Evolutionary conservation across 164 flowering plant species (phyloP).

Genomic region (Aristolochia californica): DNA sequence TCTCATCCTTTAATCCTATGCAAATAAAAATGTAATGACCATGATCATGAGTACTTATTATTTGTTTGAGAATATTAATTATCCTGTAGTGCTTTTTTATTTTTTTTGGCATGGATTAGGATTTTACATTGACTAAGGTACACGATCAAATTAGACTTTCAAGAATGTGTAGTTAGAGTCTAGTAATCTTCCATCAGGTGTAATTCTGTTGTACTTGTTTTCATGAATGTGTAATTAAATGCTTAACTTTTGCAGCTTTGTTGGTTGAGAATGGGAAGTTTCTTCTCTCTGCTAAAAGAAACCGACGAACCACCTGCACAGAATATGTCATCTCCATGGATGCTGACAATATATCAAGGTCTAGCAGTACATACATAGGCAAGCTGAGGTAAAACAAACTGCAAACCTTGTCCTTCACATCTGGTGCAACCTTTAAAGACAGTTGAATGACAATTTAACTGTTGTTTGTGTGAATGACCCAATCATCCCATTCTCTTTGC

Average conservation of each 20-base stretch:
- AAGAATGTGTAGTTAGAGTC: too few species aligned
- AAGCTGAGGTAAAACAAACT: constrained; percentile 51
- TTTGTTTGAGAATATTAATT: too few species aligned
- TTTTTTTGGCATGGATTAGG: too few species aligned
- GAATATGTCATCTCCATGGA: constrained; percentile 85
- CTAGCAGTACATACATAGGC: constrained; percentile 81
- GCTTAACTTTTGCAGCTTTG: constrained; percentile 41
- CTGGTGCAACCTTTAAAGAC: background rate
- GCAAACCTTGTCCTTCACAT: background rate
- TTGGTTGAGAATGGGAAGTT: constrained; percentile 90
- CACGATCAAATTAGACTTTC: too few species aligned
- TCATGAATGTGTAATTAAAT: background rate
- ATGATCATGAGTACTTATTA: too few species aligned
- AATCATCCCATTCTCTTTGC: constrained; percentile 5
- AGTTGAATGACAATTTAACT: background rate
- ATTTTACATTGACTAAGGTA: too few species aligned
- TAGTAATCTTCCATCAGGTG: too few species aligned
- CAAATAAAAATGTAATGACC: too few species aligned
- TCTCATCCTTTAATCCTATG: too few species aligned
- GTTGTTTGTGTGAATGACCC: background rate
- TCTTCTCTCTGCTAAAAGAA: constrained; percentile 90
- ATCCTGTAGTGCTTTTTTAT: too few species aligned
- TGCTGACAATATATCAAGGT: constrained; percentile 75
- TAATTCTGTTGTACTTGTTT: background rate
- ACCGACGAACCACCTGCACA: constrained; percentile 74